Conservation (phyloP, 148 eudicot genomes). For the Chenopodium quinoa region DNA sequence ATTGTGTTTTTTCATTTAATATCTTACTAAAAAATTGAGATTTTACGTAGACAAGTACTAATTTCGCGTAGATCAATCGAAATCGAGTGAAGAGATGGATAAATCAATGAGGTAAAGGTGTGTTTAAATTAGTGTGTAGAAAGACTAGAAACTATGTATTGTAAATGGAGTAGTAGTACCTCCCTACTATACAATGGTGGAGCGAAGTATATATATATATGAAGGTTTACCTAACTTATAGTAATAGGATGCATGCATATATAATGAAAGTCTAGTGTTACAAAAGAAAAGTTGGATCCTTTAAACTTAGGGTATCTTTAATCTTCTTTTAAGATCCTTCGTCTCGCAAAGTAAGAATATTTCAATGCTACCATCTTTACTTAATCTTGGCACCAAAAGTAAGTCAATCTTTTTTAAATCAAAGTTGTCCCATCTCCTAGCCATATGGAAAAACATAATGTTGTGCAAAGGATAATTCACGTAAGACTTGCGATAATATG, state of each 20-base stretch:
- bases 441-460: neutral
- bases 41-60: no score
- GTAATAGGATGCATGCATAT: neutral
- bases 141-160: neutral
- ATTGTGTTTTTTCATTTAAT: constrained; percentile 27
- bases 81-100: no score
- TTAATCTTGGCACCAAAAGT: constrained; percentile 4
- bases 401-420: neutral
- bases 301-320: constrained; percentile 18
- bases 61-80: neutral
- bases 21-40: neutral
- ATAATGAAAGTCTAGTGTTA: no score
- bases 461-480: neutral
- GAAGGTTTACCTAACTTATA: neutral
- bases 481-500: no score
- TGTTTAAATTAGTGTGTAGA: no score
- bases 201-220: neutral
- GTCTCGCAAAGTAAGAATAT: neutral
- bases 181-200: neutral
- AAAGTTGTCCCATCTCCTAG: neutral
- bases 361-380: constrained; percentile 3
- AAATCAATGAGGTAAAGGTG: no score
- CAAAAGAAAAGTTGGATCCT: constrained; percentile 10
- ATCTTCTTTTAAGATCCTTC: neutral
- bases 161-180: neutral